phyloP scores from a whole-genome alignment of 805 yeast genomes.

The Candida easanensis region DNA sequence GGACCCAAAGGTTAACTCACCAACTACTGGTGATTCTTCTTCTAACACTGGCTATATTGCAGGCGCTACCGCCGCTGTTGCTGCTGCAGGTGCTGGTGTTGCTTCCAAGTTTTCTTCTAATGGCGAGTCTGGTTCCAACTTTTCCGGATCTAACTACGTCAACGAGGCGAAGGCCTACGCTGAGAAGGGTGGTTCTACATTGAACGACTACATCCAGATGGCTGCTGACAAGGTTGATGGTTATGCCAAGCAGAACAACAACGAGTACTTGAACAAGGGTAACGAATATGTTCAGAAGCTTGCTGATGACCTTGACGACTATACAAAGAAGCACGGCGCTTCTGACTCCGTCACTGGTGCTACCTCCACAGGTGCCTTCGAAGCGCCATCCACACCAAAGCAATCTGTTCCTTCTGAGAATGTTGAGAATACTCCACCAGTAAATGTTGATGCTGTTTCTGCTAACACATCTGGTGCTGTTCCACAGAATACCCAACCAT shows the following conservation, averaged over 20 bases:
- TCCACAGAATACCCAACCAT: neutral
- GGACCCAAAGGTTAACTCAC: constrained; percentile 7
- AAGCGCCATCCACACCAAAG: neutral
- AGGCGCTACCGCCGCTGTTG: constrained; percentile 2
- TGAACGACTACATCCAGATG: constrained; percentile 14
- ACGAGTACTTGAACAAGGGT: constrained; percentile 12
- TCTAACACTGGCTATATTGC: constrained; percentile 1
- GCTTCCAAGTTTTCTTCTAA: neutral
- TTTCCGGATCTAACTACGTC: neutral
- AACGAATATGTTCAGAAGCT: constrained; percentile 14
- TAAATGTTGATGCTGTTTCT: neutral
- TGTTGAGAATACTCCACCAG: neutral
- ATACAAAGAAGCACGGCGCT: constrained; percentile 5
- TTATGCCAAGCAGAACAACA: constrained; percentile 14
- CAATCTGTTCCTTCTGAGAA: neutral
- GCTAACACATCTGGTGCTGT: neutral
- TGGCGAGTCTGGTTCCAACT: neutral
- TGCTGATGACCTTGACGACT: constrained; percentile 17
- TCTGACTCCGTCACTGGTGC: constrained; percentile 3
- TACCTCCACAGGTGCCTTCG: constrained; percentile 1
- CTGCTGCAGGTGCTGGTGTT: constrained; percentile 1
- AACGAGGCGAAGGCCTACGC: constrained; percentile 11
- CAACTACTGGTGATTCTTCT: constrained; percentile 3
- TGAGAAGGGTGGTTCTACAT: constrained; percentile 7
- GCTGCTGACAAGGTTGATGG: constrained; percentile 20